Base-by-base conservation (phyloP, 495 filamentous ascomycete species). In the Penicillium silybi region DNA sequence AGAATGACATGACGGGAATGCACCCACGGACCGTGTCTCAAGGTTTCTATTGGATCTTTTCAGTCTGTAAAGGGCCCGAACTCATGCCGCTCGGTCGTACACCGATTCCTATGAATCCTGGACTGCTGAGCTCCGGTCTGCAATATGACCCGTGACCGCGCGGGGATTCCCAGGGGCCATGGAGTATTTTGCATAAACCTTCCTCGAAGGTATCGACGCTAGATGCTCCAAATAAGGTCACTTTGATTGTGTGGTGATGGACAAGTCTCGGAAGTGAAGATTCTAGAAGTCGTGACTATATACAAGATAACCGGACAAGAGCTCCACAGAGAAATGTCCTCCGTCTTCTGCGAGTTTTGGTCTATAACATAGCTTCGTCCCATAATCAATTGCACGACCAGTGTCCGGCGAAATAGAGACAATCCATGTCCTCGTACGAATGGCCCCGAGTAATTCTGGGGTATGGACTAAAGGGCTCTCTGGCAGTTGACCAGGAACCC, bases 31-130 rank as follows among this genome's bases (percentile, higher is more conserved):
- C 46, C 39, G 11, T 41, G 32, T 16, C 22, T 41, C 19, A 10
- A 20, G 7, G 25, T 18, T 41, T 13, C 46, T 9, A 58, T 54
- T 54, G 50, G 41, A 26, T 27, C 32, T 13, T 1, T 26, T 35
- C 23, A 26, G 4, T 10, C 22, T 9, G 11, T 29, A 2, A n/a
- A 42, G 26, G 49, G 50, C 29, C 54, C 20, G 15, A 50, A 35
- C 46, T 42, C 45, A 34, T 49, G 35, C 48, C 26, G 48, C 50
- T 46, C 50, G 46, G 50, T 46, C 55, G 32, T 54, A 48, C 46
- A 6, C 15, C 13, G 22, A 48, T 39, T 25, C 6, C 34, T 38
- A 13, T 39, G 34, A 26, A 26, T 11, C 32, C 32, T 40, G 15
- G 35, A 1, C 22, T 1, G 6, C 39, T 48, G 9, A 23, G 11